Conservation (phyloP, 108 stramenopile species). For the Nitzschia sp. region DNA sequence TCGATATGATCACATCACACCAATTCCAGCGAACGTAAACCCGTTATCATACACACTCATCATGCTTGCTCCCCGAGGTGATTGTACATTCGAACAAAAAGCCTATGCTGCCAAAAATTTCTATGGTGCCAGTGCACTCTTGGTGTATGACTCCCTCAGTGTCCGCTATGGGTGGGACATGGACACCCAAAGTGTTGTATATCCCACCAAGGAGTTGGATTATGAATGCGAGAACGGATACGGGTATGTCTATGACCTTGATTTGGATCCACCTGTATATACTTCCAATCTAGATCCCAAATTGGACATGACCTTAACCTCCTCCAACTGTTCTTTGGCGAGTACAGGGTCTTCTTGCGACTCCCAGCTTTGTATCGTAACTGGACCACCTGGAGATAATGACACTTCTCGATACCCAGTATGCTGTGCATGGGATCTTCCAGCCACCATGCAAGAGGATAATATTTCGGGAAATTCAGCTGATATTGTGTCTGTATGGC, state of each 20-base stretch:
- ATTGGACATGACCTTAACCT: constrained; percentile 17
- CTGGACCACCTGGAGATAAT: constrained; percentile 4
- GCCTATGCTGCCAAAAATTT: constrained; percentile 60
- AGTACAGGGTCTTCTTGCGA: constrained; percentile 13
- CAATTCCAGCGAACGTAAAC: background rate
- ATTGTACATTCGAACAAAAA: constrained; percentile 71
- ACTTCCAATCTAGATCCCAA: constrained; percentile 21
- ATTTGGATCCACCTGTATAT: constrained; percentile 37
- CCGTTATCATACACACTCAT: constrained; percentile 1
- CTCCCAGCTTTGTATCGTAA: constrained; percentile 33
- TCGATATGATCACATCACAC: background rate
- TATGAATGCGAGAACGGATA: constrained; percentile 39
- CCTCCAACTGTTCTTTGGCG: constrained; percentile 11
- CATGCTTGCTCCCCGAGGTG: constrained; percentile 62
- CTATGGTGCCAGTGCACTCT: constrained; percentile 58
- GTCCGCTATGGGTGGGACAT: constrained; percentile 47
- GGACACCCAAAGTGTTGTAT: constrained; percentile 10
- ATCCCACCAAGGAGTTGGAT: constrained; percentile 16
- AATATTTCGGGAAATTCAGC: constrained; percentile 11
- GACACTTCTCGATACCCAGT: constrained; percentile 22
- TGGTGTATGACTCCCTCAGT: constrained; percentile 61
- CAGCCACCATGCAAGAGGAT: constrained; percentile 24
- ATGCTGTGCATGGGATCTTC: constrained; percentile 42
- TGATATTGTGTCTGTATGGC: constrained; percentile 25
- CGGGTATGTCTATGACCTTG: constrained; percentile 15